These are phyloP conservation scores for Backusella morwellensis DNA, from an alignment of 192 early-diverging fungal species.

Conservation along the genomic window DNA sequence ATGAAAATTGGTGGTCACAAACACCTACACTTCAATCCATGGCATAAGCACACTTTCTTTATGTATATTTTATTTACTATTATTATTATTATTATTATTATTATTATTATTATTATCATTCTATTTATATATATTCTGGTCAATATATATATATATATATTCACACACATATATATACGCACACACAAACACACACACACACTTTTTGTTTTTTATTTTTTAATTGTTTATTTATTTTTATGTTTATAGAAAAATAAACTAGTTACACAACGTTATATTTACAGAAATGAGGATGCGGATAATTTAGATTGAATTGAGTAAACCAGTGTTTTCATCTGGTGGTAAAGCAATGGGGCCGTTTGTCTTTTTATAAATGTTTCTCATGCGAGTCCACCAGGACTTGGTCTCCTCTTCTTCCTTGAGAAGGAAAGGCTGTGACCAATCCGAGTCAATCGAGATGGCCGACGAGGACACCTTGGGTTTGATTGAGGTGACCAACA, in stretches of 20 bases:
- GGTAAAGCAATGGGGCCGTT: background rate
- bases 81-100: background rate
- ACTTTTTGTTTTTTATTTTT: background rate
- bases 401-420: background rate
- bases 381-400: constrained; percentile 6
- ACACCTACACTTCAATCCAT: background rate
- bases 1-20: constrained; percentile 1
- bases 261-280: background rate
- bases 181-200: background rate
- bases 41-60: background rate
- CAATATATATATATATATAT: background rate
- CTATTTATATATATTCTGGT: background rate
- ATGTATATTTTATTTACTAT: background rate
- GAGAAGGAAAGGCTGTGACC: background rate
- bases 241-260: background rate
- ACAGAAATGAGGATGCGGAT: background rate
- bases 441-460: background rate
- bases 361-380: background rate
- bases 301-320: constrained; percentile 1
- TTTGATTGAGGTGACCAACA: constrained; percentile 61
- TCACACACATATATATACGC: background rate
- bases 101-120: background rate
- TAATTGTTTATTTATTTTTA: no score
- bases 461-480: background rate
- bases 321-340: constrained; percentile 10